A percentile compares a stretch with the other conserved stretches of the same genome.
phyloP scores from a whole-genome alignment of 495 filamentous ascomycete species.

The Ascobolus immersus region DNA sequence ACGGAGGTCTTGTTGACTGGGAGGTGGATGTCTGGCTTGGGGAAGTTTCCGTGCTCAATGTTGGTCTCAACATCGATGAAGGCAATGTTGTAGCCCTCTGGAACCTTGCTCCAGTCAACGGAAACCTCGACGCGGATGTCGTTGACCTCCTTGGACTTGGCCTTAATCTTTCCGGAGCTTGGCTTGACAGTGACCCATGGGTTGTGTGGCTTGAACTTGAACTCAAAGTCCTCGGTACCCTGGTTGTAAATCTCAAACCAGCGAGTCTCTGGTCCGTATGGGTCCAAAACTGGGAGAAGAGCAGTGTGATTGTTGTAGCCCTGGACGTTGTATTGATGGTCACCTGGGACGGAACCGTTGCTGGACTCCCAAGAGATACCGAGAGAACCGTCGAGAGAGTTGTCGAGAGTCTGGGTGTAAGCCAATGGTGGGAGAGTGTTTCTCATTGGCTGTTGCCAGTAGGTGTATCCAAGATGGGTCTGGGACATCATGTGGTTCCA shows the following conservation, averaged over 20 bases:
- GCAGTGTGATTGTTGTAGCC: conserved; percentile 23
- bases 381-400: conserved; percentile 33
- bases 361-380: conserved; percentile 38
- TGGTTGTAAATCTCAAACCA: conserved; percentile 44
- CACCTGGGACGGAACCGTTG: conserved; percentile 39
- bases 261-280: conserved; percentile 31
- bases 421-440: conserved; percentile 35
- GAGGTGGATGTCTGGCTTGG: conserved; percentile 28
- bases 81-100: conserved; percentile 23
- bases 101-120: conserved; percentile 34
- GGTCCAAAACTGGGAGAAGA: conserved; percentile 31
- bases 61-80: conserved; percentile 32
- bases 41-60: conserved; percentile 26
- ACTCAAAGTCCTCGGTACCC: conserved; percentile 32
- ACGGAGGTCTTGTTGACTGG: conserved; percentile 30
- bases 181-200: conserved; percentile 33
- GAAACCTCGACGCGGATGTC: conserved; percentile 34
- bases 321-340: conserved; percentile 35
- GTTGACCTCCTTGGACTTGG: conserved; percentile 17
- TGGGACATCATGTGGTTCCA: conserved; percentile 52
- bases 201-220: conserved; percentile 25
- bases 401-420: conserved; percentile 30
- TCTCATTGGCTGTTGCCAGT: conserved; percentile 44
- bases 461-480: conserved; percentile 26
- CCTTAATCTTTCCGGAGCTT: conserved; percentile 27